A percentile compares a stretch with the other conserved stretches of the same genome.
Conservation (phyloP, 1,139 yeast genomes). For the Lodderomyces metapsilosis region DNA sequence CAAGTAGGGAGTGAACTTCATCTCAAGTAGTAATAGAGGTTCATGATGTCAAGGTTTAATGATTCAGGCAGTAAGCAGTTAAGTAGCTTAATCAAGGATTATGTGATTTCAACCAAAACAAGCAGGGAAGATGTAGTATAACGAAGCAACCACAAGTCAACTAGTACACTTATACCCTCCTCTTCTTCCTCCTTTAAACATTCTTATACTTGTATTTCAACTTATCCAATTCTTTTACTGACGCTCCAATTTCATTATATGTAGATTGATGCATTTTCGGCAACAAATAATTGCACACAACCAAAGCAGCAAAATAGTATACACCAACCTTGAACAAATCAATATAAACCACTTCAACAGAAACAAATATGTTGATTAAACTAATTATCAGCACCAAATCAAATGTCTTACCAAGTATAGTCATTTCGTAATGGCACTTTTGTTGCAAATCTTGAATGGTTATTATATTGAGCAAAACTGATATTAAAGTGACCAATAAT, state of each 20-base stretch:
- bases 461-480: conserved; percentile 6
- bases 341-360: conserved; percentile 1
- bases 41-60: no score
- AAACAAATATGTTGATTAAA: conserved; percentile 2
- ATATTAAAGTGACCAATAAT: conserved; percentile 5
- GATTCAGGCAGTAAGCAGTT: no score
- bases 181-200: no score
- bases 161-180: no score
- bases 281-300: conserved; percentile 17
- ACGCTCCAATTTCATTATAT: conserved; percentile 13
- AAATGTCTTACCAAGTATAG: neutral
- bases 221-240: conserved; percentile 15
- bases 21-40: no score
- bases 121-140: no score
- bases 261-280: conserved; percentile 16
- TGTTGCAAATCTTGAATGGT: neutral
- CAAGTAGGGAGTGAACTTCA: no score
- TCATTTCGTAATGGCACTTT: neutral
- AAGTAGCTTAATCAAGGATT: no score
- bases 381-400: conserved; percentile 10
- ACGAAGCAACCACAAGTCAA: no score
- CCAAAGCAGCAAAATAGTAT: conserved; percentile 13
- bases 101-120: no score
- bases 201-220: conserved; percentile 25
- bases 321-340: neutral